Evolutionary conservation across 2,329 filamentous ascomycete genomes (phyloP).

Genomic region (Cytospora paraplurivora): DNA sequence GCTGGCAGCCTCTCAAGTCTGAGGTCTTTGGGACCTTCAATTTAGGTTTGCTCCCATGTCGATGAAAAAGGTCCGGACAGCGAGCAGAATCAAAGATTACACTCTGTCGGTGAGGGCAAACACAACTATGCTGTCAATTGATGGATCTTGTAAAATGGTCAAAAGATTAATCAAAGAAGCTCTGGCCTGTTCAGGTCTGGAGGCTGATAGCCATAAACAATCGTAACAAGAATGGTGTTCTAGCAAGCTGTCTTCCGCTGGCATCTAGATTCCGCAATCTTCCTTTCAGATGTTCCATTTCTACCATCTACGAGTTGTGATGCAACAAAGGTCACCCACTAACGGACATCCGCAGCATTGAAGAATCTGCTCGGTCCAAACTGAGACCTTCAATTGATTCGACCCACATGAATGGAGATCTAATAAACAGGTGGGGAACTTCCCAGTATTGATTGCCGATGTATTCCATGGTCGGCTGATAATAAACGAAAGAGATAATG

Average conservation of each 20-base stretch:
- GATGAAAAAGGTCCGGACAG: neutral
- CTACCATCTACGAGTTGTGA: neutral
- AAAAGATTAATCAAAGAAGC: neutral
- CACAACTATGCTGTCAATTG: neutral
- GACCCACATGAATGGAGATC: neutral
- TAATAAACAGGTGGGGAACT: neutral
- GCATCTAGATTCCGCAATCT: neutral
- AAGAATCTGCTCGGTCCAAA: neutral
- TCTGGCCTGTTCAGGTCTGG: neutral
- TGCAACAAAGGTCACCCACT: neutral
- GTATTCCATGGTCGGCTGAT: no score
- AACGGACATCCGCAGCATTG: neutral
- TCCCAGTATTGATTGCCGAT: no score
- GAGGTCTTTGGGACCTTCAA: constrained; percentile 11
- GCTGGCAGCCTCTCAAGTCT: neutral
- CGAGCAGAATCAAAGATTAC: neutral
- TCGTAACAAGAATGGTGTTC: neutral
- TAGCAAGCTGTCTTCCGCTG: neutral
- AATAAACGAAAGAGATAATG: no score
- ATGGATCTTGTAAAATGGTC: neutral
- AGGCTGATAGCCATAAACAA: neutral
- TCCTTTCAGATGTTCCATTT: neutral
- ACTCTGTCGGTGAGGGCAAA: neutral
- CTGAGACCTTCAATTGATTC: neutral
- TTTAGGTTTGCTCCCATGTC: constrained; percentile 22